phyloP scores from a whole-genome alignment of 2,329 filamentous ascomycete genomes.

The Gnomoniopsis smithogilvyi region DNA sequence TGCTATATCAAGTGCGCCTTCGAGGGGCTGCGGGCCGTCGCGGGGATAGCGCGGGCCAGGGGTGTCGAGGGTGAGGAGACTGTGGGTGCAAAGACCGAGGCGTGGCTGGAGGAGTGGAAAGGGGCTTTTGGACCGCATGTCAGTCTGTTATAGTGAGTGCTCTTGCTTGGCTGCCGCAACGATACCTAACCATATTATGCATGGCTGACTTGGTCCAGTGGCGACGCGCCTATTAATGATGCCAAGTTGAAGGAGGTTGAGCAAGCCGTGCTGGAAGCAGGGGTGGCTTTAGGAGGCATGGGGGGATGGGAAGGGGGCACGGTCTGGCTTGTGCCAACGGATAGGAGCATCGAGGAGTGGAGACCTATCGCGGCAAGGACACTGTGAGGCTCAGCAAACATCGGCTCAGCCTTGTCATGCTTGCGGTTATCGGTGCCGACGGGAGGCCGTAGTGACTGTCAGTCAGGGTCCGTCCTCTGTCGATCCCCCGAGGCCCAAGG shows the following conservation, averaged over 20 bases:
- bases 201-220: conserved; percentile 20
- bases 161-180: neutral
- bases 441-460: no score
- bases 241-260: conserved; percentile 21
- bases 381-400: conserved; percentile 14
- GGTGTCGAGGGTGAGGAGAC: conserved; percentile 23
- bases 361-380: conserved; percentile 28
- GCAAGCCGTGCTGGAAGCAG: conserved; percentile 22
- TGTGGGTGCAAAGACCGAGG: conserved; percentile 20
- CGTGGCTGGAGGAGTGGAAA: conserved; percentile 27
- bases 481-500: no score
- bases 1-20: conserved; percentile 26
- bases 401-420: no score
- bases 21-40: conserved; percentile 22
- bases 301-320: conserved; percentile 27
- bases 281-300: conserved; percentile 12
- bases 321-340: conserved; percentile 30
- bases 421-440: neutral
- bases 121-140: conserved; percentile 29
- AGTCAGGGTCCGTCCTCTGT: no score
- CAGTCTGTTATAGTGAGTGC: conserved; percentile 31
- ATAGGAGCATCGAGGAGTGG: conserved; percentile 27
- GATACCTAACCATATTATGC: no score
- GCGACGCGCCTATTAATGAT: conserved; percentile 23
- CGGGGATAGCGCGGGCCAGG: conserved; percentile 24